Conservation (phyloP, 2,329 filamentous ascomycete species). For the Alternaria solani region DNA sequence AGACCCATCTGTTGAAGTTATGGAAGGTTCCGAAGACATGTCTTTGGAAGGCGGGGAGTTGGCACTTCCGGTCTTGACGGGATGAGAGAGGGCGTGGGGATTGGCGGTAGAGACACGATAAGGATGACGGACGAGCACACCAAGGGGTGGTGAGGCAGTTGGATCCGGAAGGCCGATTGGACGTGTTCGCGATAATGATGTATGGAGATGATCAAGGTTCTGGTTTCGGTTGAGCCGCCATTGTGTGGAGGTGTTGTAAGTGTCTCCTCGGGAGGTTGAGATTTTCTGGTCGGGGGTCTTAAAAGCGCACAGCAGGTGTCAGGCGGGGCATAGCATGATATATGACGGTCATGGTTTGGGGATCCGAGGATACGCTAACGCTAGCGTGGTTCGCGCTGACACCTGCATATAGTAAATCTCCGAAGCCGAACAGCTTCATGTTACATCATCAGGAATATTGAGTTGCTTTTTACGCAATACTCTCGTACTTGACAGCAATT, state of each 20-base stretch:
- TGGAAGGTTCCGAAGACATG: not conserved
- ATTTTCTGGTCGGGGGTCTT: not conserved
- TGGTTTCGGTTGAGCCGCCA: not conserved
- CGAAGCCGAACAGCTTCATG: slow-evolving; percentile 3
- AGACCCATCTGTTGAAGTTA: not conserved
- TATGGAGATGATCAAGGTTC: not conserved
- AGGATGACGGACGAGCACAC: not conserved
- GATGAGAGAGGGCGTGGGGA: not conserved
- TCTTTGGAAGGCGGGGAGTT: not conserved
- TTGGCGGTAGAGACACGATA: not conserved
- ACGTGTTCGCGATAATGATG: not conserved
- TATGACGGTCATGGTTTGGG: slow-evolving; percentile 17
- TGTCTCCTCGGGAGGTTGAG: not conserved
- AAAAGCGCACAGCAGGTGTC: not conserved
- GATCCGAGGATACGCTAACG: slow-evolving; percentile 13
- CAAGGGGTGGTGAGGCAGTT: not conserved
- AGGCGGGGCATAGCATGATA: slow-evolving; percentile 6
- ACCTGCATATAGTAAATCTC: slow-evolving; percentile 11
- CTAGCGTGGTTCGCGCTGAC: slow-evolving; percentile 19
- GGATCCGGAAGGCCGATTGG: not conserved
- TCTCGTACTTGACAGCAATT: not conserved
- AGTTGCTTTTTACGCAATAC: not conserved
- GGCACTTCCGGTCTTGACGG: not conserved
- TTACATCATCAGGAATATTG: not conserved
- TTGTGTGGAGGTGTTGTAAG: not conserved